Conservation (phyloP, 345 rosid species). For the Mallotus nudiflorus region DNA sequence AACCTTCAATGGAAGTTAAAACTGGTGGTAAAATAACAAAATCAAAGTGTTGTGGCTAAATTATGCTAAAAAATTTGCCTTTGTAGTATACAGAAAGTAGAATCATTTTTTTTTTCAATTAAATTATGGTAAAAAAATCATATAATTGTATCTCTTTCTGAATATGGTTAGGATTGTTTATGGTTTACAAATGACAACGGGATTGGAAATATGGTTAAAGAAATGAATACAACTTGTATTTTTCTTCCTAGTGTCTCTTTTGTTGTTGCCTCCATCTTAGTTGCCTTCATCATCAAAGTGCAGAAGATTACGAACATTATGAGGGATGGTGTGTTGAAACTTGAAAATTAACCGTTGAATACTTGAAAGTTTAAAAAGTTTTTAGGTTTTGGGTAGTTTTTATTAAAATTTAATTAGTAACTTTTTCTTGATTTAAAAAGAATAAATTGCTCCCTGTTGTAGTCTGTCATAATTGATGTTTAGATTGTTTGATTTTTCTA, state of each 20-base stretch:
- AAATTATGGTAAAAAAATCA: not conserved
- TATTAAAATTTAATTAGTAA: no score
- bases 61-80: slow-evolving; percentile 1
- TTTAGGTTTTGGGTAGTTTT: no score
- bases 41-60: not conserved
- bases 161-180: not conserved
- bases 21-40: not conserved
- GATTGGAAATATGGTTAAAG: not conserved
- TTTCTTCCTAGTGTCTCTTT: not conserved
- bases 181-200: not conserved
- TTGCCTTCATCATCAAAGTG: no score
- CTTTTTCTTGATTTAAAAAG: no score
- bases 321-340: no score
- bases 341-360: no score
- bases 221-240: not conserved
- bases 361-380: no score
- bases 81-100: slow-evolving; percentile 16
- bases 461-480: no score
- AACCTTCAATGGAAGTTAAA: slow-evolving; percentile 18
- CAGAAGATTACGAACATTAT: no score
- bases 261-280: no score
- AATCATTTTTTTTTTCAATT: not conserved
- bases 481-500: no score
- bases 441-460: no score
- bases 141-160: not conserved